Base-by-base conservation (phyloP, 1,139 yeast species). In the Arxiozyma telluris region DNA sequence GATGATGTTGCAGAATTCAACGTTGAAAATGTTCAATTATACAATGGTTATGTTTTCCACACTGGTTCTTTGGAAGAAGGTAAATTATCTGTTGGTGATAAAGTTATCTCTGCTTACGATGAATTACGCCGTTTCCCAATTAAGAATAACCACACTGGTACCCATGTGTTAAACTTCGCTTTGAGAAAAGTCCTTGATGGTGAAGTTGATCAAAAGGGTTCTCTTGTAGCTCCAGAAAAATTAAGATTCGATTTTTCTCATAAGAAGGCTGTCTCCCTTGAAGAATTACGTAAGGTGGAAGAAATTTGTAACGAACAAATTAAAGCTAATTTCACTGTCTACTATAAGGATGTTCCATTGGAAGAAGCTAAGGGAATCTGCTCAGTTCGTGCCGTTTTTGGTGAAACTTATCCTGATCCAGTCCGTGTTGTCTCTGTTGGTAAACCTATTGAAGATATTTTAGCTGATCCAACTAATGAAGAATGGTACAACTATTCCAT, bases 391-490 rank as follows among this genome's bases (percentile, higher is more conserved):
- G 98, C 98, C 53, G 98, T 93, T 47, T 94, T 93, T 67, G 98
- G 98, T 64, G 99, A 93, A 76, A 89, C 96, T 4, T 93, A 93
- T 69, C 99, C 99, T 44, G 98, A 93, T 67, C 99, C 98, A 49
- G 99, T 93, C 41, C 83, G 98, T 70, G 98, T 93, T 62, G 97
- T 93, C 54, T 87, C 96, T 43, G 87, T 94, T 65, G 99, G 99
- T 67, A 86, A 81, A 47, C 82, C 96, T 50, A 88, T 94, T 51
- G 93, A 87, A 25, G 94, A 87, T 6, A 76, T 93, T 61, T 70
- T 91, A 59, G 76, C 78, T 12, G 76, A 84, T 62, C 96, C 98
- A 61, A 61, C 73, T 34, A 86, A 80, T 66, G 74, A 74, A 52
- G 80, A 87, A 65, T 93, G 98, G 98, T 73, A 72, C 62, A 75